Evolutionary conservation across 768 basidiomycete species (phyloP).

Genomic region (Tulasnella sp.): DNA sequence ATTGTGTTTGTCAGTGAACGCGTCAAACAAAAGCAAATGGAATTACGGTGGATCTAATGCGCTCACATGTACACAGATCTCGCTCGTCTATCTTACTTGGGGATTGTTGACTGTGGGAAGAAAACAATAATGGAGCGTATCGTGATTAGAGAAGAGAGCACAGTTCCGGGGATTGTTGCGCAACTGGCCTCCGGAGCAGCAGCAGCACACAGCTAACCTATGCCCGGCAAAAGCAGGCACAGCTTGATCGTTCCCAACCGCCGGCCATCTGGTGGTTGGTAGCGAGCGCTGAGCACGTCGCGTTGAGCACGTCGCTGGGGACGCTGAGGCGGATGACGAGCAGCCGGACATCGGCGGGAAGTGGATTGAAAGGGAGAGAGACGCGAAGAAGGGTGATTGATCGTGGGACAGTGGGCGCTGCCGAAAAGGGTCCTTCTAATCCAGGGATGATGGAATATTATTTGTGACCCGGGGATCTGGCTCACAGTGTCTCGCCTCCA

Average conservation of each 20-base stretch:
- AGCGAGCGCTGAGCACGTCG: not conserved
- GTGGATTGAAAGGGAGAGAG: not conserved
- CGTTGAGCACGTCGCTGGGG: not conserved
- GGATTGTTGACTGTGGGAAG: not conserved
- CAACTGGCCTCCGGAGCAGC: not conserved
- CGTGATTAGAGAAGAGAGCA: not conserved
- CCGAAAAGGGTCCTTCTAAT: constrained; percentile 9
- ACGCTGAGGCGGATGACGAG: not conserved
- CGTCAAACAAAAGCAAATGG: not conserved
- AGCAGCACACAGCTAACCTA: not conserved
- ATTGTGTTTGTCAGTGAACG: not conserved
- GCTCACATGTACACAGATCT: not conserved
- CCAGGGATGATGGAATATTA: not conserved
- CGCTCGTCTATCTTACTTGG: not conserved
- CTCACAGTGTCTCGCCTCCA: not conserved
- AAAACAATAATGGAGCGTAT: not conserved
- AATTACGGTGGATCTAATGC: not conserved
- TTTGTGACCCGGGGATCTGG: not conserved
- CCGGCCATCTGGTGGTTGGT: not conserved
- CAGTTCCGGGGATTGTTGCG: not conserved
- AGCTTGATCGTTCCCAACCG: not conserved
- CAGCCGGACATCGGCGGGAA: not conserved
- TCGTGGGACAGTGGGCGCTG: constrained; percentile 5
- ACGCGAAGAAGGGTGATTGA: constrained; percentile 10
- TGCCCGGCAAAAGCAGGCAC: not conserved